Evolutionary conservation across 768 basidiomycete species (phyloP), one percentile per base, ranked within the genome.

Genomic region (Asterophora lycoperdoides): DNA sequence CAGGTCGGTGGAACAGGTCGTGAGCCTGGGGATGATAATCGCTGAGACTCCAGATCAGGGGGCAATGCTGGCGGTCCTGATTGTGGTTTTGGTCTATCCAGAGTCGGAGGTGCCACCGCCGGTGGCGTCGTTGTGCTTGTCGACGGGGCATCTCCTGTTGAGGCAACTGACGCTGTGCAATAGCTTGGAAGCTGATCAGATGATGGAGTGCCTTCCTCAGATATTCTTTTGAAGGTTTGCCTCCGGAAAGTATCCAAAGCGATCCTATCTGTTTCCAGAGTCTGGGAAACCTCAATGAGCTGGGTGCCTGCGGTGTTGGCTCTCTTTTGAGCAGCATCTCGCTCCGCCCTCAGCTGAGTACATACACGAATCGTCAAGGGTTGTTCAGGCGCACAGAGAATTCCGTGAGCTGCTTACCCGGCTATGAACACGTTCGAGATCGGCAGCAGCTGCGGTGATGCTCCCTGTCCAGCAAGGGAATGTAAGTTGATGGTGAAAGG

Each of bases 401-500:
- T 8, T 34, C 18, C 8, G 44, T 28, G 34, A 44, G 45, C 32
- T 4, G 49, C 61, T 38, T 51, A 73, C 74, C 41, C 64, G 60
- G 42, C 63, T 55, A 56, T 65, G 67, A 11, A 68, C 65, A 15
- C 64, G 57, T 10, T 67, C 51, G n/a, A 76, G 64, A 28, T 73
- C 68, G 1, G 63, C 59, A 19, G 64, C 60, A 0, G 67, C 68
- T 41, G 56, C 56, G 54, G 67, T 62, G 50, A 75, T 73, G 53
- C 69, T 71, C 32, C 68, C 75, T 75, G 56, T 39, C 28, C 38
- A 34, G 43, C 30, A 33, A 15, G 51, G 26, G 6, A 42, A 29
- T 26, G 18, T 50, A 35, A 30, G 15, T 34, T n/a, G 2, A 28
- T 18, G 14, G 38, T 38, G 28, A 34, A 20, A 19, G 42, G 18